These are phyloP conservation scores for Mortierella sp. DNA, from an alignment of 371 early-diverging fungal species.

Conservation along the genomic window DNA sequence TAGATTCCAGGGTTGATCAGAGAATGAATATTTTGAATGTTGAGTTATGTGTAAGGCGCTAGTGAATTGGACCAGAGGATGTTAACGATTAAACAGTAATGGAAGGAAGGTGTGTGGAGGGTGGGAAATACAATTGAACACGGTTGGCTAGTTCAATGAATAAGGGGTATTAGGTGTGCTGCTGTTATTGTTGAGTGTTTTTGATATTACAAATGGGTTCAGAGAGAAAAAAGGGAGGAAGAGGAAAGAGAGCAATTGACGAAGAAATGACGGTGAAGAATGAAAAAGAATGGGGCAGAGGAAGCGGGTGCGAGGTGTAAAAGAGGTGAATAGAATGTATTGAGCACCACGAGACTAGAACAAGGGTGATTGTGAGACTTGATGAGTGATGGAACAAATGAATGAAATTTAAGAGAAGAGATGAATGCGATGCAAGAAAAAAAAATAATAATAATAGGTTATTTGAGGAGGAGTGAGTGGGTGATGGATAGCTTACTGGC, in stretches of 20 bases:
- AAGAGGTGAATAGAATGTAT: neutral
- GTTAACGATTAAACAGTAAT: neutral
- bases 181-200: neutral
- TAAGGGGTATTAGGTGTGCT: conserved; percentile 4
- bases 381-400: no score
- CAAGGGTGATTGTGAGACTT: no score
- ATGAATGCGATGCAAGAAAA: no score
- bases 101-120: neutral
- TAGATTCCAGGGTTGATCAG: no score
- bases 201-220: neutral
- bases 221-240: neutral
- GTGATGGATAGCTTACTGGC: no score
- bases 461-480: no score
- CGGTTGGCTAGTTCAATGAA: neutral
- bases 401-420: no score
- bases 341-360: no score
- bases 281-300: neutral
- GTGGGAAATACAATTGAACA: neutral
- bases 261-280: neutral
- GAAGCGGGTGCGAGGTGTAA: neutral
- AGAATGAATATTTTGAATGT: no score
- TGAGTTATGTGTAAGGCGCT: no score
- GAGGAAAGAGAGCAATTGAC: no score
- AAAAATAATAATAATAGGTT: no score
- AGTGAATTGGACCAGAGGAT: neutral